A percentile compares a stretch with the other conserved stretches of the same genome.
These are phyloP conservation scores for Hyaloscypha variabilis DNA, from an alignment of 495 filamentous ascomycete genomes.

Conservation along the genomic window DNA sequence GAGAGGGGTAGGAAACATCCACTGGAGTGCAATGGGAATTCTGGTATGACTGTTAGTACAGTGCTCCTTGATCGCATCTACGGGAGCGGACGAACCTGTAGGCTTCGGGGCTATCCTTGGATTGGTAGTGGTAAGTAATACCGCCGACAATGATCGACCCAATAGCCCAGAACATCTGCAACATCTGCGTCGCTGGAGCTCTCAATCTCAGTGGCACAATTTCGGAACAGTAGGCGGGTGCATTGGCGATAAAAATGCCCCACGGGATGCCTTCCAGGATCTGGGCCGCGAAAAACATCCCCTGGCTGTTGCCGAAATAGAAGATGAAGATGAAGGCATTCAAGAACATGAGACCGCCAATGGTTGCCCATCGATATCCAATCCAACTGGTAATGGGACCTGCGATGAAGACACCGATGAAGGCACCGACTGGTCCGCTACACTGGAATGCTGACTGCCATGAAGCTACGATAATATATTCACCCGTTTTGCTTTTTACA, in stretches of 20 bases:
- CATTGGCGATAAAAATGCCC: slow-evolving; percentile 63
- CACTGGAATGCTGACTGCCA: slow-evolving; percentile 79
- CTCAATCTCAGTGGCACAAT: slow-evolving; percentile 21
- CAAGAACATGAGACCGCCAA: slow-evolving; percentile 42
- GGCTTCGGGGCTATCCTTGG: neutral
- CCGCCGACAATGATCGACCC: slow-evolving; percentile 67
- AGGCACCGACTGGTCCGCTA: slow-evolving; percentile 63
- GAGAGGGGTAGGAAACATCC: slow-evolving; percentile 55
- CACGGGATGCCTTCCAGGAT: slow-evolving; percentile 70
- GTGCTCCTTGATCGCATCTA: slow-evolving; percentile 16
- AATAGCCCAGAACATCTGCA: slow-evolving; percentile 71
- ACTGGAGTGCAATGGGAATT: slow-evolving; percentile 58
- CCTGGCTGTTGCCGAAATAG: slow-evolving; percentile 50
- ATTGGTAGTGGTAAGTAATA: slow-evolving; percentile 41
- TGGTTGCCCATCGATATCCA: slow-evolving; percentile 48
- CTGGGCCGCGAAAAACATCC: slow-evolving; percentile 50
- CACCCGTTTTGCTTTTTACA: slow-evolving; percentile 53
- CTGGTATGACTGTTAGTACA: slow-evolving; percentile 47
- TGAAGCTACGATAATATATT: slow-evolving; percentile 62
- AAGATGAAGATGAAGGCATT: slow-evolving; percentile 52
- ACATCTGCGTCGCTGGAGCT: slow-evolving; percentile 18
- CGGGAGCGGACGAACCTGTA: slow-evolving; percentile 38
- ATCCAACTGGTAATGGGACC: slow-evolving; percentile 48
- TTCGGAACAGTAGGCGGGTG: slow-evolving; percentile 46
- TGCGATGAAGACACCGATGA: slow-evolving; percentile 69